Conservation (phyloP, 352 stramenopile genomes). For the Aphanomyces astaci region DNA sequence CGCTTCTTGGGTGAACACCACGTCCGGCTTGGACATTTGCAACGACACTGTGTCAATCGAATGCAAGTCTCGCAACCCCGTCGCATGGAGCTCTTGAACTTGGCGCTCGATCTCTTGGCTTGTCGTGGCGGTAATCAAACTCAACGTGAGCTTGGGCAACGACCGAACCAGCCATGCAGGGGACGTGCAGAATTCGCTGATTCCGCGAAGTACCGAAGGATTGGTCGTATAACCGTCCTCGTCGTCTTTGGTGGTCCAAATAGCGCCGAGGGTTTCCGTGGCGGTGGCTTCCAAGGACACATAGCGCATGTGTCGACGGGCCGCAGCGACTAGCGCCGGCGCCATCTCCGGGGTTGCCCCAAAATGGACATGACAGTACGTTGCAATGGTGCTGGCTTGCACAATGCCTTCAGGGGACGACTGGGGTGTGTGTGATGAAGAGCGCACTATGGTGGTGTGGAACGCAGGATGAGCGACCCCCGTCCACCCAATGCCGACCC, state of each 20-base stretch:
- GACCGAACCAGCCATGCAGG: background rate
- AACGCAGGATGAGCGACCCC: background rate
- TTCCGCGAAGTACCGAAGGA: background rate
- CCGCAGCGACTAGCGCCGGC: background rate
- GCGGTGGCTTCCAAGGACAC: constrained; percentile 18
- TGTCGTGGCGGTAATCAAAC: constrained; percentile 21
- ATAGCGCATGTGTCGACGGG: background rate
- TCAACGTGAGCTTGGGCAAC: background rate
- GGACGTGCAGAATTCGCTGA: constrained; percentile 16
- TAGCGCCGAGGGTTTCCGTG: constrained; percentile 11
- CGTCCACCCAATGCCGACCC: background rate
- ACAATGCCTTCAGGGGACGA: constrained; percentile 12
- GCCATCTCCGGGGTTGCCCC: background rate
- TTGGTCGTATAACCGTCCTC: background rate
- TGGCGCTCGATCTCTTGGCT: constrained; percentile 14
- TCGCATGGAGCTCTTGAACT: constrained; percentile 16
- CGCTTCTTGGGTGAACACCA: constrained; percentile 23
- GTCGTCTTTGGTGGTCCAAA: background rate
- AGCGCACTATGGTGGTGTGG: background rate
- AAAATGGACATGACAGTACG: constrained; percentile 23
- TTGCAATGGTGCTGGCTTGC: background rate
- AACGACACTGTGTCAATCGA: background rate
- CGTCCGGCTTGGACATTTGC: background rate
- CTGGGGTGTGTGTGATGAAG: background rate
- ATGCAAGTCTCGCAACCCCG: constrained; percentile 16